Evolutionary conservation across 2,329 filamentous ascomycete species (phyloP), one percentile per base, ranked within the genome.

Genomic region (Aspergillus sp.): DNA sequence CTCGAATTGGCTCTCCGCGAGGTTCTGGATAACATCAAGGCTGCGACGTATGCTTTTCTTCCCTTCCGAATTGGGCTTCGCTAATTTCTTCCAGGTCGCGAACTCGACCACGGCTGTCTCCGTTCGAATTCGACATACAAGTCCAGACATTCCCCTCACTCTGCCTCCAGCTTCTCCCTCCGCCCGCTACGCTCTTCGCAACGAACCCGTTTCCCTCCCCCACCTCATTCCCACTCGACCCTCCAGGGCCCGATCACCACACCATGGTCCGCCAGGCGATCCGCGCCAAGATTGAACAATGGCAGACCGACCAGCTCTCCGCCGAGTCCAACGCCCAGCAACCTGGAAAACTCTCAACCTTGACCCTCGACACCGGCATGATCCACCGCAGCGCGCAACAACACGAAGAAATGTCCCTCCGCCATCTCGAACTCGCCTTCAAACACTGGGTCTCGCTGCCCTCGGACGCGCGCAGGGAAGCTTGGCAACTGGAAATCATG

Each of bases 1-100:
- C 88, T 93, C 23, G 92, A 97, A 78, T 79, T 97, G 73, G 93
- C 94, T 7, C 78, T 97, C 68, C 84, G 91, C 64, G 94, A 97
- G 79, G 82, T 97, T 49, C 79, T 97, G 58, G 88, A 89, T 70
- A 93, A 91, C 63, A 85, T 93, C 75, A 88, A 91, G 73, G 91
- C 93, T 65, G 93, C 93, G 66, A 92, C 89, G 91, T 93, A 83
- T 70, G 87, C 78, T 41, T 52, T 34, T 41, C 19, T 41, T 8
- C 43, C 49, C 31, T n/a, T 31, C 57, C 46, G 23, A 58, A 17
- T 9, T 46, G 34, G 8, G 46, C 34, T 2, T 30, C 3, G 31
- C n/a, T 23, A 25, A 57, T 22, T 53, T n/a, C 57, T 64, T 60
- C 17, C 59, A 85, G 82, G 61, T 78, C 78, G 28, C 79, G 79